phyloP scores from a whole-genome alignment of 768 basidiomycete species.

The Daedaleopsis sinensis region DNA sequence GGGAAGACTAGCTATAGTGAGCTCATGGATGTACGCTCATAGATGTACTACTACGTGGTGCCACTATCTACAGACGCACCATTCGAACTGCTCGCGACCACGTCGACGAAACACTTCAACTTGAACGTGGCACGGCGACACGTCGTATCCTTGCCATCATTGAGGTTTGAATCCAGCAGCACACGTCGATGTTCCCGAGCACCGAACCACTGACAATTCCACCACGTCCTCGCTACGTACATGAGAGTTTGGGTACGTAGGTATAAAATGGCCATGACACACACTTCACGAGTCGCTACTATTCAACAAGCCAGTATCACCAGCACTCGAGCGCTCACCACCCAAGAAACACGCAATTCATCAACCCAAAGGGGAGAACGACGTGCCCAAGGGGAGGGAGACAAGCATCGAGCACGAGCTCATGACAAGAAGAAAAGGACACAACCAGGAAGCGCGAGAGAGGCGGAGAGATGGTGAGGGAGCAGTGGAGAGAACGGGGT shows the following conservation, averaged over 20 bases:
- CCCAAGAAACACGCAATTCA: conserved; percentile 38
- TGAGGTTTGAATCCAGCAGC: too few species aligned
- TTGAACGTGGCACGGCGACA: neutral
- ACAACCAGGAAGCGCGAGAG: neutral
- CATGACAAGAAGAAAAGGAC: neutral
- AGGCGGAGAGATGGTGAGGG: neutral
- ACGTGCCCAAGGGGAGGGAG: conserved; percentile 28
- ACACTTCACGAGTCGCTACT: neutral
- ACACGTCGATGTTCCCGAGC: neutral
- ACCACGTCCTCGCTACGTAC: conserved; percentile 15
- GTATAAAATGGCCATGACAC: neutral
- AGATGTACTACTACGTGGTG: neutral
- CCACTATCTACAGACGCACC: too few species aligned
- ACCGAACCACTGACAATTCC: conserved; percentile 4
- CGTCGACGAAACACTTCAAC: too few species aligned
- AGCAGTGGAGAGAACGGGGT: neutral
- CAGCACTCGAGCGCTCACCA: conserved; percentile 49
- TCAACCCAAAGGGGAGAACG: conserved; percentile 54
- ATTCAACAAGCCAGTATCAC: neutral
- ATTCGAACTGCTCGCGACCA: too few species aligned
- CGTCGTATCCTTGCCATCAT: neutral
- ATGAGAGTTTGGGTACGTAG: conserved; percentile 11
- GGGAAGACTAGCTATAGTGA: neutral
- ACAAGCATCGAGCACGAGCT: conserved; percentile 32
- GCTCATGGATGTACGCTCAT: neutral